Conservation (phyloP, 805 yeast genomes). For the Wickerhamiella sergipiensis region DNA sequence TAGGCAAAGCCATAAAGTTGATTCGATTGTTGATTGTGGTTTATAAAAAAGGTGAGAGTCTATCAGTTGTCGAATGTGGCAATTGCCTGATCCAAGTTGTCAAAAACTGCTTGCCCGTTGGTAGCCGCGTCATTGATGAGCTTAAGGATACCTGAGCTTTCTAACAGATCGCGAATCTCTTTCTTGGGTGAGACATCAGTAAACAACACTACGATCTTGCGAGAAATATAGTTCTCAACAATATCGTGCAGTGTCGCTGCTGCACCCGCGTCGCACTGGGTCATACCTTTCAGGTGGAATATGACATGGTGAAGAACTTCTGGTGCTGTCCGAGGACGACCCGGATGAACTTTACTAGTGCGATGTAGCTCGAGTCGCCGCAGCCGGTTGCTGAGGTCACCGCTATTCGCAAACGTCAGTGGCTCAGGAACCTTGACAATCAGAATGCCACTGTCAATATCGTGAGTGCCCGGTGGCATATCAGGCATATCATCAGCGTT, state of each 20-base stretch:
- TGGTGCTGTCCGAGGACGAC: constrained; percentile 40
- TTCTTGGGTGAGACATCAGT: constrained; percentile 41
- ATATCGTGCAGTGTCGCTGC: constrained; percentile 56
- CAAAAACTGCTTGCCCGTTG: constrained; percentile 26
- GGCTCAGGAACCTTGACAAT: constrained; percentile 81
- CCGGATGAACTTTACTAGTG: constrained; percentile 62
- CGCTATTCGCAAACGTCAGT: constrained; percentile 72
- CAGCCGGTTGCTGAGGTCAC: constrained; percentile 55
- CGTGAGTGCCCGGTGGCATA: constrained; percentile 1
- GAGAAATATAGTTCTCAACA: constrained; percentile 37
- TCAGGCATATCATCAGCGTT: constrained; percentile 54
- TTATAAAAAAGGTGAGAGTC: neutral
- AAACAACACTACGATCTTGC: constrained; percentile 45
- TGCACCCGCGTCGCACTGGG: constrained; percentile 65
- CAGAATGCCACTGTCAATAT: constrained; percentile 48
- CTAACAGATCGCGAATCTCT: constrained; percentile 37
- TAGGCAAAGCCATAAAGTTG: constrained; percentile 11
- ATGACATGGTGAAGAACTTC: constrained; percentile 43
- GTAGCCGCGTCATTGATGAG: constrained; percentile 22
- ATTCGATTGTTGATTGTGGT: too few relatives aligned
- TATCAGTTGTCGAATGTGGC: constrained; percentile 9
- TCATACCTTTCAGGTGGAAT: constrained; percentile 73
- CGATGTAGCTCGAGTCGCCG: constrained; percentile 66
- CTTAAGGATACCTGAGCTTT: constrained; percentile 40
- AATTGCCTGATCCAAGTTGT: constrained; percentile 46